Percentiles rank a stretch among this genome's conserved stretches.
Evolutionary conservation across 2,329 filamentous ascomycete genomes (phyloP).

Genomic region (Hypoxylon sp.): DNA sequence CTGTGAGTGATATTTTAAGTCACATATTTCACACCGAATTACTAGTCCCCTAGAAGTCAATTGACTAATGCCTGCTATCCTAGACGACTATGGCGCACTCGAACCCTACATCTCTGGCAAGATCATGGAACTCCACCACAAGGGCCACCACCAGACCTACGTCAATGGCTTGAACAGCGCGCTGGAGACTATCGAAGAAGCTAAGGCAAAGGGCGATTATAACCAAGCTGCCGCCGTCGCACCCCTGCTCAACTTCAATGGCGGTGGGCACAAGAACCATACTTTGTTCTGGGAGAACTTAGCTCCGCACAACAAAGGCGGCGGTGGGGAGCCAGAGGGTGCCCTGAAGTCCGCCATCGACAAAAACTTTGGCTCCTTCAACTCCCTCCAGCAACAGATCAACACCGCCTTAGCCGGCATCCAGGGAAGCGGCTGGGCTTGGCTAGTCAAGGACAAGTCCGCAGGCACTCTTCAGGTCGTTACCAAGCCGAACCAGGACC

Average conservation of each 20-base stretch:
- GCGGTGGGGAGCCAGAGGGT: constrained; percentile 66
- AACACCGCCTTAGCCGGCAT: constrained; percentile 69
- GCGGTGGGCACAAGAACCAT: constrained; percentile 77
- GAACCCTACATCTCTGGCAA: constrained; percentile 83
- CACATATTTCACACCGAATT: background rate
- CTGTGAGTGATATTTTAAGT: constrained; percentile 67
- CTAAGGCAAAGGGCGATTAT: constrained; percentile 65
- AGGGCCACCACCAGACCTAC: constrained; percentile 86
- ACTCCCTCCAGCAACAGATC: constrained; percentile 68
- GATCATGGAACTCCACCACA: constrained; percentile 90
- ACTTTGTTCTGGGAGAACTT: constrained; percentile 79
- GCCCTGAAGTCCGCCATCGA: constrained; percentile 65
- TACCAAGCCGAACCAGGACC: constrained; percentile 76
- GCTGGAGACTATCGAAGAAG: constrained; percentile 75
- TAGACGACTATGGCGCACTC: constrained; percentile 96
- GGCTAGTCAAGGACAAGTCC: constrained; percentile 70
- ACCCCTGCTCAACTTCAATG: constrained; percentile 73
- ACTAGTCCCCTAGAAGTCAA: background rate
- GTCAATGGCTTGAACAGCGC: constrained; percentile 82
- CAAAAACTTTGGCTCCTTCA: constrained; percentile 69
- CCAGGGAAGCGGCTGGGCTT: constrained; percentile 78
- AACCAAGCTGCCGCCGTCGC: constrained; percentile 52
- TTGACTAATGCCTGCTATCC: constrained; percentile 2
- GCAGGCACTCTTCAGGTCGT: constrained; percentile 69
- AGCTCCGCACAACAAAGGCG: constrained; percentile 58